Base-by-base conservation (phyloP, 192 early-diverging fungal species). In the Gorgonomyces haynaldii region DNA sequence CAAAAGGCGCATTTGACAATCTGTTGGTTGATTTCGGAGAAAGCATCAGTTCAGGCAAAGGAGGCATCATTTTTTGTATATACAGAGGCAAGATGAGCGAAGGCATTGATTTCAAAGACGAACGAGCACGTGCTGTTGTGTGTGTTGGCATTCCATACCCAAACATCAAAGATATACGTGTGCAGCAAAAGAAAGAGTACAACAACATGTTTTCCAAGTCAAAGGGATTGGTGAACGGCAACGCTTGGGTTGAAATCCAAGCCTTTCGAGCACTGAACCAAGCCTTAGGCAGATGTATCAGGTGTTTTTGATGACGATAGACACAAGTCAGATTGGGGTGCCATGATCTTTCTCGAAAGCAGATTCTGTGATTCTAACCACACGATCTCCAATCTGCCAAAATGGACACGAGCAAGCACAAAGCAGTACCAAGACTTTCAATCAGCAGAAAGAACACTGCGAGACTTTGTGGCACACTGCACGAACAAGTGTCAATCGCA, bases 191-290 rank as follows among this genome's bases (percentile, higher is more conserved):
- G 56, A 47, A 57, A 13, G 53, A 60, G 36, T 76, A 74, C 53
- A 76, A 79, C 44, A 56, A 70, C 25, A 20, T 21, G 24, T 48
- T 31, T 32, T 26, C 19, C 13, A 12, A 6, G 40, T 37, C 3
- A n/a, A 31, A 50, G 6, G 22, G n/a, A 5, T 13, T 36, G 36
- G 1, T 75, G n/a, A 54, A 40, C 21, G 77, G 74, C 2, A 41
- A 37, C 6, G 57, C 57, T 38, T 77, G 77, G 77, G 74, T 47
- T 25, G 65, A 70, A 1, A 69, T 65, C 24, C 74, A 76, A 54
- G 73, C 77, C 0, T 79, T 69, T 29, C 64, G 77, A 0, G 77
- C 77, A 2, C 49, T 69, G 15, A 79, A 76, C 54, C 77, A 79
- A 54, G 71, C 73, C 1, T 48, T 79, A 3, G 77, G 77, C 13